Conservation (phyloP, 1,284 basidiomycete genomes). For the Ustilago cynodontis region DNA sequence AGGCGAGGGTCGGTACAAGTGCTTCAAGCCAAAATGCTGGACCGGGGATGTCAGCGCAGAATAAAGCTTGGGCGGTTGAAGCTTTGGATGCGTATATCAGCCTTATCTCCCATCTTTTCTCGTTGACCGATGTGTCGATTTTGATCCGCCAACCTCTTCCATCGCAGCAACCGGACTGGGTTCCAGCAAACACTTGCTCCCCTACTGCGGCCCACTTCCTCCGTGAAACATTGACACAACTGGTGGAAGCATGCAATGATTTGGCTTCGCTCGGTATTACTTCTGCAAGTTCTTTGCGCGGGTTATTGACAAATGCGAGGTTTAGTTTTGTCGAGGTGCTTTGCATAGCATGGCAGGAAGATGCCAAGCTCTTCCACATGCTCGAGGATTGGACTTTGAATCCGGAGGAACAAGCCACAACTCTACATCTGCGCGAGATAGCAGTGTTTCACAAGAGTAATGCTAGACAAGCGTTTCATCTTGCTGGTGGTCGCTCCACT, state of each 20-base stretch:
- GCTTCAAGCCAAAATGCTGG: constrained; percentile 56
- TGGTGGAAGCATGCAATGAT: constrained; percentile 87
- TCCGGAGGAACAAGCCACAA: constrained; percentile 71
- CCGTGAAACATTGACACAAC: constrained; percentile 82
- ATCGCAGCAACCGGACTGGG: constrained; percentile 74
- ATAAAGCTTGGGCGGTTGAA: constrained; percentile 89
- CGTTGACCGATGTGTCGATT: constrained; percentile 79
- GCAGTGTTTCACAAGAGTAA: constrained; percentile 86
- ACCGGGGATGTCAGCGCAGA: constrained; percentile 85
- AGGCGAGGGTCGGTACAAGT: constrained; percentile 3
- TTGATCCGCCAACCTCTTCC: constrained; percentile 73
- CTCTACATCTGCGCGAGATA: constrained; percentile 78
- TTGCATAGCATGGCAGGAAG: constrained; percentile 83
- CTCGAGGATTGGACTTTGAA: constrained; percentile 87
- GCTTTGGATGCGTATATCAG: constrained; percentile 89
- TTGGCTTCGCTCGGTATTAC: constrained; percentile 81
- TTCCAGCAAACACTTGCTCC: constrained; percentile 83
- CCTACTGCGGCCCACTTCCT: constrained; percentile 86
- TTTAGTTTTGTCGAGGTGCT: constrained; percentile 91
- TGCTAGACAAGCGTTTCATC: constrained; percentile 82
- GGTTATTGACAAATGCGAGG: constrained; percentile 82
- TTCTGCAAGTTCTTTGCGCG: constrained; percentile 75
- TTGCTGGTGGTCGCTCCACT: constrained; percentile 80
- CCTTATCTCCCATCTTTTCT: constrained; percentile 88
- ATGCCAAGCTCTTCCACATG: constrained; percentile 84